Base-by-base conservation (phyloP, 164 flowering plant species). In the Protea cynaroides region DNA sequence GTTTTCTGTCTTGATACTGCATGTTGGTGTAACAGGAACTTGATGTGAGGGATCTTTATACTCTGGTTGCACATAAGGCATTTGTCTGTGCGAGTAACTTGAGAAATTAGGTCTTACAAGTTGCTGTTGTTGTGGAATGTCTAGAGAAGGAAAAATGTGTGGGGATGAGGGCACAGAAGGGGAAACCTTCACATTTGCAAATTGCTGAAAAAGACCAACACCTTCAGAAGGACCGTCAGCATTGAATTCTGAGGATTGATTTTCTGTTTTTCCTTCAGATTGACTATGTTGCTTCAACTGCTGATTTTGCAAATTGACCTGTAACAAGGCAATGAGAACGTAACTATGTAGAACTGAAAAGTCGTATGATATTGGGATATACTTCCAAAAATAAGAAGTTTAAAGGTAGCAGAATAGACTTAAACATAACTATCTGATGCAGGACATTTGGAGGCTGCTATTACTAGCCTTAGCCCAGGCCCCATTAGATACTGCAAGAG, bases 241-340 rank as follows among this genome's bases (percentile, higher is more conserved):
- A 62, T 62, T 14, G 58, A 58, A 69, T 59, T 61, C 70, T 47
- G 52, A 55, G 38, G 65, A 58, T 6, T 34, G 69, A 22, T 65
- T 71, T 64, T 64, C 66, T 56, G 67, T 70, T 61, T 72, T 78
- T 24, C 75, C 82, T 24, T 66, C 72, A 21, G 67, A 38, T 63
- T 72, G 75, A 38, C 72, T 71, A 43, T 63, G 72, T 38, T 59
- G 71, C 72, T 73, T 75, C 25, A 64, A 23, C 68, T 65, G 79
- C 67, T 70, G 80, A 63, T 58, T 73, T 10, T 76, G 74, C 57
- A 58, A 60, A 67, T 62, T 75, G 25, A 62, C 65, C 86, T 86
- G 84, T 61, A 54, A 64, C 14, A 23, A 43, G 58, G 34, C 2
- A 29, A 58, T 55, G 62, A 51, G 14, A 1, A 40, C 37, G 40